Evolutionary conservation across 768 basidiomycete genomes (phyloP).

Genomic region (Neoboletus brunneissimus): DNA sequence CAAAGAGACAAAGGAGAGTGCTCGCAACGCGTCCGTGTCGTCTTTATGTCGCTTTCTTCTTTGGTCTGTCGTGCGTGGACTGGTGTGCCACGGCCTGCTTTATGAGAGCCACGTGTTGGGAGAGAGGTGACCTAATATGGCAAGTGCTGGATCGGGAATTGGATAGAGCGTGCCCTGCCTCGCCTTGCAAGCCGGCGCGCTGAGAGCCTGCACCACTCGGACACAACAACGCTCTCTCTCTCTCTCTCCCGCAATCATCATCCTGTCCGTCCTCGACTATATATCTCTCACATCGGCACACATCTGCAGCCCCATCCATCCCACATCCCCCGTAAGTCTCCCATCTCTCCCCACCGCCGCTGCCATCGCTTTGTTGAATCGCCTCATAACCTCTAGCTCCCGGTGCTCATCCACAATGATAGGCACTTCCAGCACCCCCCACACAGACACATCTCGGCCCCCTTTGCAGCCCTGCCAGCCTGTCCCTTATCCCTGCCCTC

Average conservation of each 20-base stretch:
- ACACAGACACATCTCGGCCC: conserved; percentile 7
- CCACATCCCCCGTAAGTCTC: conserved; percentile 4
- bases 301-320: neutral
- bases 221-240: conserved; percentile 20
- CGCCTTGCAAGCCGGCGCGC: conserved; percentile 32
- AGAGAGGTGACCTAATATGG: conserved; percentile 26
- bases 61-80: neutral
- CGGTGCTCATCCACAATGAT: conserved; percentile 19
- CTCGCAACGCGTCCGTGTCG: neutral
- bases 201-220: conserved; percentile 18
- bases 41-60: neutral
- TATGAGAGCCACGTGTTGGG: conserved; percentile 29
- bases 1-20: conserved; percentile 3
- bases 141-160: conserved; percentile 27
- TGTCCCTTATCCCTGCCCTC: conserved; percentile 10
- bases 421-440: neutral
- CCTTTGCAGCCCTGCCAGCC: conserved; percentile 20
- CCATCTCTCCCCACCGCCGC: neutral
- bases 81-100: neutral
- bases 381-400: conserved; percentile 8
- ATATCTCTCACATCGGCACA: neutral
- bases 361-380: conserved; percentile 11
- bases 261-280: neutral
- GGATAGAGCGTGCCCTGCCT: conserved; percentile 34
- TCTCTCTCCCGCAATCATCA: conserved; percentile 10